These are phyloP conservation scores for Triadica sebifera DNA, from an alignment of 345 rosid genomes.

Conservation along the genomic window DNA sequence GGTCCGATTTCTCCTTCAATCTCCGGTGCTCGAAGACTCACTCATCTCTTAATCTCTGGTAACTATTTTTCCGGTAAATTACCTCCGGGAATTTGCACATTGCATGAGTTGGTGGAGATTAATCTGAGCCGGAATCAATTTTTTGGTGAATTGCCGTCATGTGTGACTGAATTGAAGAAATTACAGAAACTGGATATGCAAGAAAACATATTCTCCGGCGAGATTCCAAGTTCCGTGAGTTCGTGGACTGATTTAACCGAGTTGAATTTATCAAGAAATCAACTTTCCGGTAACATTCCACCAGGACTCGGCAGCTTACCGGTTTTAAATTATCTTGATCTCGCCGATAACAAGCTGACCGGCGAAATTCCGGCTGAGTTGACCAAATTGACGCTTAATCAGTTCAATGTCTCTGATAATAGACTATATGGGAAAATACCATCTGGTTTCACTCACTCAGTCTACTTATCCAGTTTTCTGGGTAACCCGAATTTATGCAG, in stretches of 20 bases:
- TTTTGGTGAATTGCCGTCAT: constrained; percentile 43
- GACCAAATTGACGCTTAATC: constrained; percentile 44
- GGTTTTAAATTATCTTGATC: constrained; percentile 52
- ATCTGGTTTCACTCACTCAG: constrained; percentile 30
- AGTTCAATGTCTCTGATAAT: constrained; percentile 62
- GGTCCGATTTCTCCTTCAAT: constrained; percentile 55
- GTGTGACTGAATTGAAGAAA: constrained; percentile 42
- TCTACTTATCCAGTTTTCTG: constrained; percentile 39
- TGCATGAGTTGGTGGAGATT: constrained; percentile 27
- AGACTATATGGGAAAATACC: constrained; percentile 54
- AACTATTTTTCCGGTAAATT: constrained; percentile 58
- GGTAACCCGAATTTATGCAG: constrained; percentile 71
- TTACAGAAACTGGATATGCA: constrained; percentile 56
- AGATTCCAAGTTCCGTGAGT: constrained; percentile 47
- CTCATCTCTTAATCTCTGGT: constrained; percentile 35
- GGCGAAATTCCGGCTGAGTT: constrained; percentile 59
- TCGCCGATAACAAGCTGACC: constrained; percentile 49
- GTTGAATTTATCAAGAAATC: constrained; percentile 53
- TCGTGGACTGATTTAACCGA: constrained; percentile 44
- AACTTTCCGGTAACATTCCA: constrained; percentile 56
- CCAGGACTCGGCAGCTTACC: constrained; percentile 48
- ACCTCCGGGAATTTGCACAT: constrained; percentile 44
- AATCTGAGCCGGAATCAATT: constrained; percentile 52
- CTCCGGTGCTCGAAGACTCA: constrained; percentile 25
- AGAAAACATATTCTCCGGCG: constrained; percentile 49